Conservation (phyloP, 1,284 basidiomycete genomes). For the Boletus albobrunnescens region DNA sequence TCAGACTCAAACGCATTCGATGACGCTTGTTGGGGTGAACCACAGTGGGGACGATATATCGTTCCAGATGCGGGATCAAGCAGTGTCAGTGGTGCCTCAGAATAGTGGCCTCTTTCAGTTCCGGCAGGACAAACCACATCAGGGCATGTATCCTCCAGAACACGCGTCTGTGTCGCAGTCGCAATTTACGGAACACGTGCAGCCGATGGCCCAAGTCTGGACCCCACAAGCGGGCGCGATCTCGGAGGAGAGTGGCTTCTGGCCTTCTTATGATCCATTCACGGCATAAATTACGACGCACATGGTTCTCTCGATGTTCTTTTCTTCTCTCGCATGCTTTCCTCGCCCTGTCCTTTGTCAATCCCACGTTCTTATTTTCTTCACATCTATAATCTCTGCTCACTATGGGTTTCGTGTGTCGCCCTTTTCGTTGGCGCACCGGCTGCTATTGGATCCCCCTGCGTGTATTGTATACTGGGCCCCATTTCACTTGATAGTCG, state of each 20-base stretch:
- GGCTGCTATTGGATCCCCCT: neutral
- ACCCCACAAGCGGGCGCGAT: slow-evolving; percentile 16
- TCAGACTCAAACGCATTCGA: slow-evolving; percentile 13
- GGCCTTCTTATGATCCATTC: slow-evolving; percentile 28
- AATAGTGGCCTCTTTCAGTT: slow-evolving; percentile 19
- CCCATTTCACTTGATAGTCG: too few species aligned
- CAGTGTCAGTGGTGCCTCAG: slow-evolving; percentile 17
- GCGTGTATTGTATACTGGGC: slow-evolving; percentile 16
- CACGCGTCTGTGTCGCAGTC: slow-evolving; percentile 18
- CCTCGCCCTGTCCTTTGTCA: neutral
- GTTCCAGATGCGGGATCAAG: slow-evolving; percentile 21
- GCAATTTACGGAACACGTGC: slow-evolving; percentile 20
- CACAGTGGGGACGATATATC: slow-evolving; percentile 16
- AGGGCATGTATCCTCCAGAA: slow-evolving; percentile 21
- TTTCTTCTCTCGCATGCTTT: neutral
- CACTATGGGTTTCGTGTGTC: slow-evolving; percentile 1
- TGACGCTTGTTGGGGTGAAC: slow-evolving; percentile 21
- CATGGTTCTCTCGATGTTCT: neutral
- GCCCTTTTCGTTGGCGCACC: neutral
- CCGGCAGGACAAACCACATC: slow-evolving; percentile 25
- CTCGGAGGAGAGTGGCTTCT: slow-evolving; percentile 21
- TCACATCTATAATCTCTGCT: slow-evolving; percentile 7
- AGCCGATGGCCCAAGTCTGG: slow-evolving; percentile 19
- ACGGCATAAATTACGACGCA: slow-evolving; percentile 15
- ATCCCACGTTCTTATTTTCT: neutral